A percentile compares a stretch with the other conserved stretches of the same genome.
These are phyloP conservation scores for Sordariomycetes sp. DNA, from an alignment of 2,329 filamentous ascomycete genomes.

Conservation along the genomic window DNA sequence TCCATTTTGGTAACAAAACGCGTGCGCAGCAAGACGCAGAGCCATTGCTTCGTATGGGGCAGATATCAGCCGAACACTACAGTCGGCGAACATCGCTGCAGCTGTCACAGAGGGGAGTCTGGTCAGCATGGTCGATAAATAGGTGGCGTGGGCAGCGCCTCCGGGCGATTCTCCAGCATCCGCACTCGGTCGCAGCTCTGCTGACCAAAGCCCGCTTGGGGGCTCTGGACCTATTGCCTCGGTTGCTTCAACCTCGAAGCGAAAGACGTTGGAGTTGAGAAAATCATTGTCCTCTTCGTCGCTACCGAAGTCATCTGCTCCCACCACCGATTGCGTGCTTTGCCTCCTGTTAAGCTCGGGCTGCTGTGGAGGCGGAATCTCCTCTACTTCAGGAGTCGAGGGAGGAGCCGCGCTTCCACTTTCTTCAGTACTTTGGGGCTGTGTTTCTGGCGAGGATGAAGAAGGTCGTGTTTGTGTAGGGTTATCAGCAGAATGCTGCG, in stretches of 20 bases:
- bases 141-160: constrained; percentile 19
- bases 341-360: not conserved
- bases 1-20: constrained; percentile 28
- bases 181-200: constrained; percentile 45
- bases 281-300: constrained; percentile 49
- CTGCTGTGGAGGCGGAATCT: too few relatives aligned
- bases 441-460: too few relatives aligned
- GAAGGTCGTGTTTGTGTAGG: too few relatives aligned
- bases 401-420: too few relatives aligned
- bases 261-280: constrained; percentile 47
- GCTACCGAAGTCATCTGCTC: constrained; percentile 37
- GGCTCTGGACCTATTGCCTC: constrained; percentile 41
- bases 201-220: constrained; percentile 47
- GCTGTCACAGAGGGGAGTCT: constrained; percentile 39
- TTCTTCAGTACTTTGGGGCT: too few relatives aligned
- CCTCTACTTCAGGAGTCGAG: too few relatives aligned
- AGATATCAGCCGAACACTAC: constrained; percentile 30
- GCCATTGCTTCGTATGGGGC: constrained; percentile 37
- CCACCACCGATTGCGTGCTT: not conserved
- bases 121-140: constrained; percentile 39
- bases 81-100: constrained; percentile 34
- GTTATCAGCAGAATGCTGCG: too few relatives aligned
- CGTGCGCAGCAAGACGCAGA: constrained; percentile 33
- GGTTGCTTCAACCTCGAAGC: constrained; percentile 51
- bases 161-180: constrained; percentile 18